A percentile compares a stretch with the other conserved stretches of the same genome.
Conservation (phyloP, 1,284 basidiomycete genomes). For the Marasmius fiardii region DNA sequence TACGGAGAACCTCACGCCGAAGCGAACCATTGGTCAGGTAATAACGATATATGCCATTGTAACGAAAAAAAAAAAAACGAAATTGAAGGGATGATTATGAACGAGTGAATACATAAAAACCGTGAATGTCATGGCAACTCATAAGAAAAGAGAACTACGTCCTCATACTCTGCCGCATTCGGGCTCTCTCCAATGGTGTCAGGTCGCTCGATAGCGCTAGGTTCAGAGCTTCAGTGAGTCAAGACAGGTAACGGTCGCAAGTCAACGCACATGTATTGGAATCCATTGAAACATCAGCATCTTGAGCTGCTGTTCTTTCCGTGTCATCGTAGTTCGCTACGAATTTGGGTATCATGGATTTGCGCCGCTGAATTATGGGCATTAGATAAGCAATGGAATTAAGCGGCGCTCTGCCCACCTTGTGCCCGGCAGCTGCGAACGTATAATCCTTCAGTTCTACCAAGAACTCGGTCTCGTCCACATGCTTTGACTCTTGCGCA, state of each 20-base stretch:
- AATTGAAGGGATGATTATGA: neutral
- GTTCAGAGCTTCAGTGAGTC: slow-evolving; percentile 8
- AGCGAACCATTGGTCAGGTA: neutral
- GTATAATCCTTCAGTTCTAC: slow-evolving; percentile 70
- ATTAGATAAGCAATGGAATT: slow-evolving; percentile 6
- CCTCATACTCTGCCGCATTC: slow-evolving; percentile 42
- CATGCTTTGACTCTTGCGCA: slow-evolving; percentile 62
- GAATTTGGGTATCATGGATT: slow-evolving; percentile 66
- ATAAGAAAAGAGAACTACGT: slow-evolving; percentile 4
- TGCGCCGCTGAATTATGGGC: slow-evolving; percentile 35
- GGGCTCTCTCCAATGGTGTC: slow-evolving; percentile 55
- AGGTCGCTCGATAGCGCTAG: slow-evolving; percentile 42
- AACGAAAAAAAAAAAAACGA: neutral
- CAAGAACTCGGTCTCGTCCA: slow-evolving; percentile 66
- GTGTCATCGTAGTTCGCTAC: slow-evolving; percentile 28
- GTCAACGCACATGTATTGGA: slow-evolving; percentile 43
- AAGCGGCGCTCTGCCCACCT: slow-evolving; percentile 52
- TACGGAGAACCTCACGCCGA: neutral
- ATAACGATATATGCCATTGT: neutral
- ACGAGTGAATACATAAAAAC: neutral
- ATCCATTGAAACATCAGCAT: slow-evolving; percentile 38
- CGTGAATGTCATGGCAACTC: neutral
- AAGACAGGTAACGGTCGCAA: neutral
- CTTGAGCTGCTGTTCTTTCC: slow-evolving; percentile 16
- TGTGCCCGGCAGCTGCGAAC: slow-evolving; percentile 55